Conservation (phyloP, 371 early-diverging fungal species). For the Rhizopus arrhizus region DNA sequence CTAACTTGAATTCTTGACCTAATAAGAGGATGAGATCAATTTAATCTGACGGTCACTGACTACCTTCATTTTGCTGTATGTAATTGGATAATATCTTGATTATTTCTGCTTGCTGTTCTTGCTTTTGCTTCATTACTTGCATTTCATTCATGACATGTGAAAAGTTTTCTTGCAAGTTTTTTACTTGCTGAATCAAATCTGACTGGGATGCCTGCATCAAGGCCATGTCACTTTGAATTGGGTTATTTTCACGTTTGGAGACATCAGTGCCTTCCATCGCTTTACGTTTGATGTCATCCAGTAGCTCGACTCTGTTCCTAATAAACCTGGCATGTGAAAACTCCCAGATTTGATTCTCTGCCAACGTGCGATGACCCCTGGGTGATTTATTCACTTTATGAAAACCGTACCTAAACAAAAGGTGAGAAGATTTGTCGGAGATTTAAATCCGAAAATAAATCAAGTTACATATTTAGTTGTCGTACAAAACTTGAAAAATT, state of each 20-base stretch:
- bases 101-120: conserved; percentile 60
- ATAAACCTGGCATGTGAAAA: conserved; percentile 87
- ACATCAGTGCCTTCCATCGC: conserved; percentile 72
- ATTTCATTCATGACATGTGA: conserved; percentile 73
- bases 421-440: neutral
- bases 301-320: conserved; percentile 75
- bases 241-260: conserved; percentile 63
- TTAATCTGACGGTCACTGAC: conserved; percentile 10
- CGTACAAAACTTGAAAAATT: conserved; percentile 89
- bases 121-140: conserved; percentile 67
- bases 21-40: neutral
- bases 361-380: conserved; percentile 78
- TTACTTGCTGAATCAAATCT: conserved; percentile 75
- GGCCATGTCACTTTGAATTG: conserved; percentile 72
- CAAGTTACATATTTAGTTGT: conserved; percentile 81
- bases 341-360: conserved; percentile 92
- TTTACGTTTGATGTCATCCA: conserved; percentile 87
- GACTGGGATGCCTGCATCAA: conserved; percentile 76
- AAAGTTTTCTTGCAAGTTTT: conserved; percentile 71
- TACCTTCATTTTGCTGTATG: conserved; percentile 54
- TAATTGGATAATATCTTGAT: conserved; percentile 64
- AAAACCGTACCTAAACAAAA: conserved; percentile 74
- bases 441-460: neutral
- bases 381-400: conserved; percentile 88
- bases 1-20: conserved; percentile 37